These are phyloP conservation scores for Picochlorum sp. DNA, from an alignment of 139 green algal genomes.

Conservation along the genomic window DNA sequence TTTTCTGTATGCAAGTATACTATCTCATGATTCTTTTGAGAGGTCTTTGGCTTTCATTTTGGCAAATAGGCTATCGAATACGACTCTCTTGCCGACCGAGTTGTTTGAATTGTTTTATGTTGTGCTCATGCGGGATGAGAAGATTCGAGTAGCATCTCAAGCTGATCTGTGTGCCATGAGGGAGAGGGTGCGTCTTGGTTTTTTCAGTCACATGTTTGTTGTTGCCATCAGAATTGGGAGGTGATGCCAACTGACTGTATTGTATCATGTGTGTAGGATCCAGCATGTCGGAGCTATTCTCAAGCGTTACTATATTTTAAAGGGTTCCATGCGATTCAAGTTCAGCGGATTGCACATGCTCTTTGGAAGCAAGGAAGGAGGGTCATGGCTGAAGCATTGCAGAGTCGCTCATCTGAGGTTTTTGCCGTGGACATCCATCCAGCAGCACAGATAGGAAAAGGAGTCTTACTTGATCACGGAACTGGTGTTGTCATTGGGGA, in stretches of 20 bases:
- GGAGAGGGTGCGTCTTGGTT: conserved; percentile 25
- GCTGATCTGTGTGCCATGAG: conserved; percentile 38
- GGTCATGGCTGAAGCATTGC: conserved; percentile 74
- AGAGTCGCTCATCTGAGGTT: conserved; percentile 63
- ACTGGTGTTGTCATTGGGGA: conserved; percentile 82
- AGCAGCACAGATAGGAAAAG: conserved; percentile 81
- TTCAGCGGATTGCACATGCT: conserved; percentile 83
- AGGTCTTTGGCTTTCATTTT: conserved; percentile 50
- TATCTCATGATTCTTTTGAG: conserved; percentile 48
- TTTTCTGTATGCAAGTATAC: conserved; percentile 55
- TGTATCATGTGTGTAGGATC: conserved; percentile 37
- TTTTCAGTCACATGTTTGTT: not conserved
- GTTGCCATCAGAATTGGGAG: not conserved
- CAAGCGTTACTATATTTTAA: conserved; percentile 89
- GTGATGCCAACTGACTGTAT: not conserved
- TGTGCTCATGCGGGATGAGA: conserved; percentile 15
- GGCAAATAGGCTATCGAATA: conserved; percentile 43
- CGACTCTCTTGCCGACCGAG: conserved; percentile 50
- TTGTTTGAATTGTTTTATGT: conserved; percentile 34
- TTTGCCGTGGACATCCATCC: conserved; percentile 94
- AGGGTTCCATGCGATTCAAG: conserved; percentile 88
- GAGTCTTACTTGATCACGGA: conserved; percentile 93
- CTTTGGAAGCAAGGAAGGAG: conserved; percentile 70
- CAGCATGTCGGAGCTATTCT: conserved; percentile 51
- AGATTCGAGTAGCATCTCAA: conserved; percentile 28